Percentiles rank a stretch among this genome's conserved stretches.
Conservation (phyloP, 805 yeast species). For the Candida nonsorbophila region DNA sequence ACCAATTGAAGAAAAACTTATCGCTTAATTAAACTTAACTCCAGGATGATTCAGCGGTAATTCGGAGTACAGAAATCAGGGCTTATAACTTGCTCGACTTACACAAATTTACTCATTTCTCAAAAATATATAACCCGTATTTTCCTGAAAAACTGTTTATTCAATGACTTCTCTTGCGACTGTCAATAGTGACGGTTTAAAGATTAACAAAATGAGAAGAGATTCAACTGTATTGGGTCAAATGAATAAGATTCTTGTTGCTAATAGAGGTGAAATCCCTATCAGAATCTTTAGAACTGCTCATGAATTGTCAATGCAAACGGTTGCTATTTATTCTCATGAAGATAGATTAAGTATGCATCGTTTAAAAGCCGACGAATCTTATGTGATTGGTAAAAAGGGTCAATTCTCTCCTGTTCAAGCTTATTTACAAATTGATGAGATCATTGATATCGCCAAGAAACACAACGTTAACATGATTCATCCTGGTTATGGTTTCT, state of each 20-base stretch:
- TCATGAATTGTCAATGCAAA: constrained; percentile 94
- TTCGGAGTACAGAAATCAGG: no score
- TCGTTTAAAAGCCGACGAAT: constrained; percentile 89
- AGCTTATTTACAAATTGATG: constrained; percentile 94
- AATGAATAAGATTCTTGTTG: constrained; percentile 64
- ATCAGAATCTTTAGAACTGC: constrained; percentile 93
- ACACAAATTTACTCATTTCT: no score
- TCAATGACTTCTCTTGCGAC: constrained; percentile 7
- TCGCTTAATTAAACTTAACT: no score
- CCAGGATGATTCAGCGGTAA: no score
- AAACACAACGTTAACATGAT: constrained; percentile 77
- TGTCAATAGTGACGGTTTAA: constrained; percentile 11
- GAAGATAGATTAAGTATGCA: constrained; percentile 95
- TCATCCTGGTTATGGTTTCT: constrained; percentile 80
- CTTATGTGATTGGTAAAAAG: constrained; percentile 83
- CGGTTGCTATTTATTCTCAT: constrained; percentile 94
- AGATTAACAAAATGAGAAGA: constrained; percentile 36
- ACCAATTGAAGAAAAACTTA: no score
- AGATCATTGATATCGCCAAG: constrained; percentile 58
- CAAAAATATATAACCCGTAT: background rate
- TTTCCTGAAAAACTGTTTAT: constrained; percentile 1
- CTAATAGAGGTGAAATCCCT: constrained; percentile 83
- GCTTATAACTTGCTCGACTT: no score
- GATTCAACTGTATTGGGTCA: constrained; percentile 40
- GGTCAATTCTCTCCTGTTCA: constrained; percentile 94